phyloP scores from a whole-genome alignment of 495 filamentous ascomycete species.

The Neurospora tetraspora region DNA sequence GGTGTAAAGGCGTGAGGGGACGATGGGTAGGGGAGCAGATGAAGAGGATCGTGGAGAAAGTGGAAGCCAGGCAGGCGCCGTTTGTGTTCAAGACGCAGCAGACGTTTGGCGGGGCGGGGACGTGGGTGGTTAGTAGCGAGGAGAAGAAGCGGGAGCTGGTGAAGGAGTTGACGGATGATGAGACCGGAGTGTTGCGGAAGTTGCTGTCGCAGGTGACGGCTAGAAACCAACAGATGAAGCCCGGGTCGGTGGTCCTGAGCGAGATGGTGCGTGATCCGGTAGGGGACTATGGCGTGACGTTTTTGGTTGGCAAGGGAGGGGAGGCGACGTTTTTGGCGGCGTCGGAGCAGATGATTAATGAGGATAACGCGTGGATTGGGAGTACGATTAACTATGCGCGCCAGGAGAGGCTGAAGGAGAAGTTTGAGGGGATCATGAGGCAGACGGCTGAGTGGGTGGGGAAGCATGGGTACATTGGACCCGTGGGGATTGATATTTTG shows the following conservation, averaged over 20 bases:
- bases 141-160: slow-evolving; percentile 13
- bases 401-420: slow-evolving; percentile 14
- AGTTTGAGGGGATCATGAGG: slow-evolving; percentile 12
- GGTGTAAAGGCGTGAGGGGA: slow-evolving; percentile 12
- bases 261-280: slow-evolving; percentile 15
- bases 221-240: slow-evolving; percentile 16
- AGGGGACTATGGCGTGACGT: slow-evolving; percentile 23
- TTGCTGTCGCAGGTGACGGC: slow-evolving; percentile 17
- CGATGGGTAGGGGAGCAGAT: slow-evolving; percentile 17
- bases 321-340: slow-evolving; percentile 17
- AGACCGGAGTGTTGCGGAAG: slow-evolving; percentile 12
- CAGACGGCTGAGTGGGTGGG: slow-evolving; percentile 16
- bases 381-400: slow-evolving; percentile 17
- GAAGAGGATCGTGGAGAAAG: slow-evolving; percentile 4
- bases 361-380: slow-evolving; percentile 20
- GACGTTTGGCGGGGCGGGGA: slow-evolving; percentile 26
- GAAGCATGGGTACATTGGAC: slow-evolving; percentile 19
- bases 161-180: slow-evolving; percentile 4
- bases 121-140: slow-evolving; percentile 16
- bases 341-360: slow-evolving; percentile 21
- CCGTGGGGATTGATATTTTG: slow-evolving; percentile 23
- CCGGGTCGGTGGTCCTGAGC: slow-evolving; percentile 15
- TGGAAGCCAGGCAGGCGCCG: slow-evolving; percentile 11
- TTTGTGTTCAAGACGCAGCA: slow-evolving; percentile 30
- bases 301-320: slow-evolving; percentile 13